phyloP scores from a whole-genome alignment of 1,139 yeast genomes.

The Yamadazyma taylorii region DNA sequence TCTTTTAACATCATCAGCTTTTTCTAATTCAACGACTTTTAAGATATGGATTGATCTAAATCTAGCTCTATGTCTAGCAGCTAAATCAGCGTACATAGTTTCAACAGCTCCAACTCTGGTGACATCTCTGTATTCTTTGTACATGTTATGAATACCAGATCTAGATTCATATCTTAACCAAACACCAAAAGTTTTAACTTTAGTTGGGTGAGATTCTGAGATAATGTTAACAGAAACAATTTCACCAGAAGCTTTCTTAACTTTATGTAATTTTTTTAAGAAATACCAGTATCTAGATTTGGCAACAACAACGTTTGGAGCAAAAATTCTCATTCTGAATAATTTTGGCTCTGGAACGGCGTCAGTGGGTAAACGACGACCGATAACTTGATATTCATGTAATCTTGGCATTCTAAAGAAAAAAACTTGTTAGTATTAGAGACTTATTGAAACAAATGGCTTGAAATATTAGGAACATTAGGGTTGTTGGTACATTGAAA shows the following conservation, averaged over 20 bases:
- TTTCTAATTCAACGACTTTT: conserved; percentile 98
- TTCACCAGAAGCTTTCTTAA: conserved; percentile 99
- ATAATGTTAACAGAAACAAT: conserved; percentile 90
- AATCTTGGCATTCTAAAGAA: conserved; percentile 78
- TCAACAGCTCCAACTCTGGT: conserved; percentile 99
- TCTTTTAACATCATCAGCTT: conserved; percentile 98
- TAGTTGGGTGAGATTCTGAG: conserved; percentile 95
- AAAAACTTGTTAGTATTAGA: conserved; percentile 15
- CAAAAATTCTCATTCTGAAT: conserved; percentile 99
- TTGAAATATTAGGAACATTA: no score
- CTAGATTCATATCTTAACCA: conserved; percentile 99
- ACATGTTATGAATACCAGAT: conserved; percentile 99
- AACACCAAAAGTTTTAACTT: conserved; percentile 99
- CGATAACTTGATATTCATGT: conserved; percentile 99
- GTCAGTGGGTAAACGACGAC: conserved; percentile 99
- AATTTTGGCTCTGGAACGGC: conserved; percentile 99
- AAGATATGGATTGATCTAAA: conserved; percentile 98
- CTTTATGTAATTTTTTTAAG: conserved; percentile 98
- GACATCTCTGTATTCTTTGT: conserved; percentile 99
- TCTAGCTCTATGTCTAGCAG: conserved; percentile 99
- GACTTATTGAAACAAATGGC: no score
- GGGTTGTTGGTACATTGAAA: no score
- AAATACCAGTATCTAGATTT: conserved; percentile 99
- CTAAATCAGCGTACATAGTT: conserved; percentile 99
- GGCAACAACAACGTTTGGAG: conserved; percentile 98